Evolutionary conservation across 1,139 yeast species (phyloP), one percentile per base, ranked within the genome.

Genomic region (Scheffersomyces illinoinensis): DNA sequence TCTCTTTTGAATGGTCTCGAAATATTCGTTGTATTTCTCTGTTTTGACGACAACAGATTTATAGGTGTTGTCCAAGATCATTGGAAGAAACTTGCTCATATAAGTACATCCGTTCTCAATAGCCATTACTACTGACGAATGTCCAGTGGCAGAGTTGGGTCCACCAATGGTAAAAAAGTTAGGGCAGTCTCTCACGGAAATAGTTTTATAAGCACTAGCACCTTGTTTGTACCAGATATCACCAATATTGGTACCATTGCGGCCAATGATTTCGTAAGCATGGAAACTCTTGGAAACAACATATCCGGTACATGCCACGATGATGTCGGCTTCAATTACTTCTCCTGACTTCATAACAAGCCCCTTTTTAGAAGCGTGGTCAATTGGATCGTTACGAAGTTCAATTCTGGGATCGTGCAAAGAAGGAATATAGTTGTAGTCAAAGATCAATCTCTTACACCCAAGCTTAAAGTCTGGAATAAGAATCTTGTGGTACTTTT

Each of bases 231-330:
- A 53, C 82, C 83, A 78, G n/a, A 68, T 52, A 24, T 70, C 58
- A 18, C 52, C 49, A 4, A 76, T 53, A 20, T 68, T 59, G 17
- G 59, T 56, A 0, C 76, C 77, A 54, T 75, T 64, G n/a, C 68
- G 64, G 4, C 83, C 83, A 19, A 62, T 57, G 19, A 76, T 59
- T 17, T 68, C 57, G 54, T 67, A 68, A 2, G 70, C 69, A 6
- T 53, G 52, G 55, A 67, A 66, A 54, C 74, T 66, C 55, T 63
- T 67, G 1, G 49, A 56, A 33, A 73, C 54, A 56, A 77, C 67
- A 63, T 79, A 79, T 3, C 84, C 84, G 47, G 83, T 79, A 64
- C 84, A 79, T 5, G 83, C 83, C 47, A 79, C 79, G 53, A 79
- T 77, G 20, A 78, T 72, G 63, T 79, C 84, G 3, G 78, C 81